Evolutionary conservation across 768 basidiomycete genomes (phyloP), one percentile per base, ranked within the genome.

Genomic region (Phylloporus sp.): DNA sequence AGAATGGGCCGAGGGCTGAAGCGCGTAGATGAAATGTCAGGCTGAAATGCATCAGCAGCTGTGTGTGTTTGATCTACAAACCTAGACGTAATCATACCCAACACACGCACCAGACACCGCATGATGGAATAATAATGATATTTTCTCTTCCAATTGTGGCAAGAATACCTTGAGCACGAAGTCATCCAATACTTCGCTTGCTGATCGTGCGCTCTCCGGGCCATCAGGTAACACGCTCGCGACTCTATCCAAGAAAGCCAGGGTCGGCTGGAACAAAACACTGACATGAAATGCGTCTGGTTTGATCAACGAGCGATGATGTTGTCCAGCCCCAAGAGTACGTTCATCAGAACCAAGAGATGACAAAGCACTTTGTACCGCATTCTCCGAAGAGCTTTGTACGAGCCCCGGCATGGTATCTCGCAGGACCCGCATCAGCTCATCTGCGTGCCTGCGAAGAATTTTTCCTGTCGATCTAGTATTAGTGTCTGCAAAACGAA

Each of bases 221-320:
- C 86, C 90, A 42, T 81, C 78, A 2, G 94, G 92, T 26, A 97
- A 72, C 24, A 87, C 73, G 23, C 82, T 80, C 36, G 82, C 74
- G 22, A 92, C 78, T 6, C 85, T 79, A 48, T 85, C 79, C 50
- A 97, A 75, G 68, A 95, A 98, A 1, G 85, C 75, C 20, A 97
- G 73, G 12, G 94, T 95, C 1, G 97, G 95, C 56, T 91, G 90
- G 68, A 98, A 97, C n/a, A 99, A 76, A 15, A 92, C 82, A 45
- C 84, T 88, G 49, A 97, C 91, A 70, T 95, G 92, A 73, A 97
- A 97, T 3, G 93, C 91, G 63, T 97, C 89, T 2, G 97, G 88
- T 42, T 82, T 82, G 50, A 97, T 86, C 20, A 98, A 78, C 28
- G 90, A 75, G 41, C 88, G 81, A 71, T 98, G 97, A 49, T 86